Percentiles rank a stretch among this genome's conserved stretches.
These are phyloP conservation scores for Colletotrichum sp. DNA, from an alignment of 2,329 filamentous ascomycete species.

Conservation along the genomic window DNA sequence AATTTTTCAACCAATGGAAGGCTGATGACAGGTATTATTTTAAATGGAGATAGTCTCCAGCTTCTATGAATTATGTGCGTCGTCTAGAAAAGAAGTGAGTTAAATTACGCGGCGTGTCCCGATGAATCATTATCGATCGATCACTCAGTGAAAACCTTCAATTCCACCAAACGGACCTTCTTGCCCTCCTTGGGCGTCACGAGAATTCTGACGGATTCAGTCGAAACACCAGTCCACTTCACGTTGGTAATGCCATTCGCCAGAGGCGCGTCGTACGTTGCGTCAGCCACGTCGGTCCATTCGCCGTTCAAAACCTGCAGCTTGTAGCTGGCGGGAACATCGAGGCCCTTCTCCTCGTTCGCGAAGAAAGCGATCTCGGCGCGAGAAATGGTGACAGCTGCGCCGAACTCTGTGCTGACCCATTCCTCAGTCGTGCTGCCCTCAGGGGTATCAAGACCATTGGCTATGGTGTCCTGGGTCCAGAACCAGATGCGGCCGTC, in stretches of 20 bases:
- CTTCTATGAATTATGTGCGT: neutral
- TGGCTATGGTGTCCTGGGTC: conserved; percentile 1
- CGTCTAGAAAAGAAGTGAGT: neutral
- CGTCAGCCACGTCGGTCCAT: neutral
- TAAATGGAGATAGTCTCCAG: neutral
- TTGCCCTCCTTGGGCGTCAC: neutral
- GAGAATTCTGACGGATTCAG: neutral
- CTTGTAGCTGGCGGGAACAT: neutral
- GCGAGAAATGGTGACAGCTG: neutral
- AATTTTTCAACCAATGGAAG: neutral
- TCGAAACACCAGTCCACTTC: neutral
- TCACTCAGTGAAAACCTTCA: conserved; percentile 3
- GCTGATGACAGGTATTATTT: neutral
- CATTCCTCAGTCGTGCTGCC: neutral
- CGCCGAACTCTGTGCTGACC: conserved; percentile 1
- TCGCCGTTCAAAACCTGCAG: neutral
- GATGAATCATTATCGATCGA: neutral
- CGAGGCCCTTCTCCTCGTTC: neutral
- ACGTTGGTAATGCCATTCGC: conserved; percentile 3
- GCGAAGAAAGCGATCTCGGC: neutral
- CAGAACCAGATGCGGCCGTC: conserved; percentile 9
- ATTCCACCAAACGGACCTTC: neutral
- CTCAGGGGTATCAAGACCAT: neutral
- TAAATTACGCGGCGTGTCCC: neutral
- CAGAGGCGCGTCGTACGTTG: neutral